phyloP scores from a whole-genome alignment of 2,329 filamentous ascomycete genomes.

The Talaromyces pinophilus region DNA sequence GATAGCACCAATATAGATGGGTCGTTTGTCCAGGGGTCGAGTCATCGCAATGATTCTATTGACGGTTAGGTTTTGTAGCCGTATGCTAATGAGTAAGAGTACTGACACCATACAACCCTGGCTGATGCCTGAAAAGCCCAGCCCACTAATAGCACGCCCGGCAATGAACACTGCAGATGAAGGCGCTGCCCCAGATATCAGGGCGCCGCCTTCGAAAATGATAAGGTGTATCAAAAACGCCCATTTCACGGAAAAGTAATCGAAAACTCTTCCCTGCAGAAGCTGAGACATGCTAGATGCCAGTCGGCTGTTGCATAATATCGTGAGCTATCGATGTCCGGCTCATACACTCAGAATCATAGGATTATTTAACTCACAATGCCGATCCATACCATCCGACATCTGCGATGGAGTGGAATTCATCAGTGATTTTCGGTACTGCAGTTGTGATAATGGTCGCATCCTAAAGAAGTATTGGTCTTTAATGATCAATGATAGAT shows the following conservation, averaged over 20 bases:
- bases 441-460: conserved; percentile 48
- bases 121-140: neutral
- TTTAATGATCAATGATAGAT: neutral
- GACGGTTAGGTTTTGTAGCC: neutral
- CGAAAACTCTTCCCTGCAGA: neutral
- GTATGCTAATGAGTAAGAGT: neutral
- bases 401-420: conserved; percentile 43
- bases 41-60: neutral
- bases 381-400: conserved; percentile 46
- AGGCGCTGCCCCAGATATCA: neutral
- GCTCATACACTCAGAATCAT: neutral
- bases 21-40: neutral
- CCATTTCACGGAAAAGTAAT: neutral
- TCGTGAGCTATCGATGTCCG: neutral
- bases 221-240: neutral
- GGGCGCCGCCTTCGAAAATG: neutral
- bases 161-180: neutral
- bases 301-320: neutral
- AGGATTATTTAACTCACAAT: conserved; percentile 23
- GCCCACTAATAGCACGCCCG: neutral
- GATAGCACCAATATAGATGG: neutral
- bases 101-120: neutral
- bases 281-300: neutral
- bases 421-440: conserved; percentile 50
- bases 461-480: neutral